Base-by-base conservation (phyloP, 306 rosid species). In the Prunus salicina region DNA sequence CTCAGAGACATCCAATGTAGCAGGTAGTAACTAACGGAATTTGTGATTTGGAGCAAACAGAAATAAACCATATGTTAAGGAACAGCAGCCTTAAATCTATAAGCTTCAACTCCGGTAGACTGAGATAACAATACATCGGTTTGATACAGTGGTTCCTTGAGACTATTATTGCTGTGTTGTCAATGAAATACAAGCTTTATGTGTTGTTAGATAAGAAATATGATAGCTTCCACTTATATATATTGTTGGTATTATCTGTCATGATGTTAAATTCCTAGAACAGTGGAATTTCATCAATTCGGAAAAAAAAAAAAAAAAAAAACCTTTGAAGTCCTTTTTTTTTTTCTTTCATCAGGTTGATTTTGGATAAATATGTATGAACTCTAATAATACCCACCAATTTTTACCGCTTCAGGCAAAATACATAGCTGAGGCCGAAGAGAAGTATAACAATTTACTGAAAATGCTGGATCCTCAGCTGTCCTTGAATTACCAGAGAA, bases 361-460 rank as follows among this genome's bases (percentile, higher is more conserved):
- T 12, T 19, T 19, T 66, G 20, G 52, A 11, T 7, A 12, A 67
- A 4, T 22, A 3, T 67, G 2, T 45, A 22, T 41, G 72, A 22
- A 24, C 28, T 52, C 63, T 70, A 52, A 16, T 15, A 6, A 47
- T 49, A 0, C n/a, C 14, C 2, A n/a, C 10, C 66, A 10, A 10
- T 50, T n/a, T 64, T 55, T 55, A 55, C 71, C 67, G 47, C 19
- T 76, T 73, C 86, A 94, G 97, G 97, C 96, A 5, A 94, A 85
- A 74, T 80, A 82, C 80, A 92, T 94, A 63, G 72, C 89, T 8
- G 96, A 94, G 82, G 95, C 96, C 30, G 97, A 94, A 81, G 88
- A 88, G 52, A 90, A 94, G 81, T 94, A 89, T 76, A 81, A 80
- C 66, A 52, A 66, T 61, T 74, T 91, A 43, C 81, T 94, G 70